Evolutionary conservation across 1,284 basidiomycete species (phyloP).

Genomic region (Moesziomyces aphidis): DNA sequence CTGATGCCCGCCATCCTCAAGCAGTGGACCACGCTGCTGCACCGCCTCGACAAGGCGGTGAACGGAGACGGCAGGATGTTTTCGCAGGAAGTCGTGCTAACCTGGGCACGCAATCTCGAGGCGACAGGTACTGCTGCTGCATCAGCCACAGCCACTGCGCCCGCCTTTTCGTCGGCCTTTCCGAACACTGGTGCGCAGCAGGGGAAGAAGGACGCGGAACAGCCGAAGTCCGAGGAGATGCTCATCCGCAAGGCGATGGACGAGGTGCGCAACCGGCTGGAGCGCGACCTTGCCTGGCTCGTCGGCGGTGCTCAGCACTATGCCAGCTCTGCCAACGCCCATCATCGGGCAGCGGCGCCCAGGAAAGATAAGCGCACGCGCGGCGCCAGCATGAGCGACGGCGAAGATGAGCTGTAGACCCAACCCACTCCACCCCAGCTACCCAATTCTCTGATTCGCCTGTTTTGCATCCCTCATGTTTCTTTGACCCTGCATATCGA

Average conservation of each 20-base stretch:
- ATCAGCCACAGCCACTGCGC: background rate
- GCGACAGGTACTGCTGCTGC: constrained; percentile 6
- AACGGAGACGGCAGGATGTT: constrained; percentile 65
- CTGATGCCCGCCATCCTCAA: constrained; percentile 57
- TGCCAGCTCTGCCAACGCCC: background rate
- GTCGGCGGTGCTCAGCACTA: constrained; percentile 31
- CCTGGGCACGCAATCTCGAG: constrained; percentile 54
- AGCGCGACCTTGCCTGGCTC: constrained; percentile 57
- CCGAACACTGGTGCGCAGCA: background rate
- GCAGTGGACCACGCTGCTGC: constrained; percentile 58
- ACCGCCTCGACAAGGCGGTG: constrained; percentile 50
- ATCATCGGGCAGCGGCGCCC: background rate
- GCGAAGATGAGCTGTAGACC: constrained; percentile 32
- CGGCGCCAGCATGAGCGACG: constrained; percentile 41
- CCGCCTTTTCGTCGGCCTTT: background rate
- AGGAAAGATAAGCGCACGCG: constrained; percentile 27
- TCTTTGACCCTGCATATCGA: background rate
- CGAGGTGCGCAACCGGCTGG: constrained; percentile 41
- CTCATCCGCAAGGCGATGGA: constrained; percentile 51
- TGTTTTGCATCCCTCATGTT: background rate
- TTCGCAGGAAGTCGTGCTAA: constrained; percentile 54
- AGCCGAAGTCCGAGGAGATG: constrained; percentile 35
- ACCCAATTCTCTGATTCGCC: background rate
- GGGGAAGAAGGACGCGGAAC: constrained; percentile 9
- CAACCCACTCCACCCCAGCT: background rate